phyloP scores from a whole-genome alignment of 2,329 filamentous ascomycete species.

The Exophiala oligosperma region DNA sequence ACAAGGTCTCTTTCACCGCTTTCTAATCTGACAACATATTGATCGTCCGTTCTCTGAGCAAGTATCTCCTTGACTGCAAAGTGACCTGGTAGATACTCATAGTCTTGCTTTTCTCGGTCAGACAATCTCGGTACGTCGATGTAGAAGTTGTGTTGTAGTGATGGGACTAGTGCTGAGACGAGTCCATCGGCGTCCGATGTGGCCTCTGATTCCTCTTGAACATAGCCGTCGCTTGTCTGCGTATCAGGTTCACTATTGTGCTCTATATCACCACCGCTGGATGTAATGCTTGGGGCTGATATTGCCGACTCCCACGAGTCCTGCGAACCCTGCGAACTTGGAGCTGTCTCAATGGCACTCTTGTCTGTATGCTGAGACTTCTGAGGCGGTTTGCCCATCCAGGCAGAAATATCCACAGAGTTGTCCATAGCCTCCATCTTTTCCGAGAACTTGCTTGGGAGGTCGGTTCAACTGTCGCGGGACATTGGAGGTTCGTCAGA shows the following conservation, averaged over 20 bases:
- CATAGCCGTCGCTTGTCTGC: neutral
- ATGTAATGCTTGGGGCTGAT: slow-evolving; percentile 2
- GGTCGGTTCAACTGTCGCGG: neutral
- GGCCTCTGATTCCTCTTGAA: neutral
- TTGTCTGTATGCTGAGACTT: neutral
- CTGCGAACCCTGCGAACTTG: neutral
- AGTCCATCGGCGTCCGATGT: slow-evolving; percentile 2
- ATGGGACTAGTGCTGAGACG: neutral
- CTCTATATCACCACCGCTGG: slow-evolving; percentile 15
- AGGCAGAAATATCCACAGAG: slow-evolving; percentile 17
- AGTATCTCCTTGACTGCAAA: slow-evolving; percentile 36
- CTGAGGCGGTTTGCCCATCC: slow-evolving; percentile 25
- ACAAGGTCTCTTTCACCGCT: slow-evolving; percentile 40
- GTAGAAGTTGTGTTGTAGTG: slow-evolving; percentile 19
- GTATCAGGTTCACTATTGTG: slow-evolving; percentile 5
- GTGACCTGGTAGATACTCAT: slow-evolving; percentile 42
- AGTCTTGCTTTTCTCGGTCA: slow-evolving; percentile 36
- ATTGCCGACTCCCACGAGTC: neutral
- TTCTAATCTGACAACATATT: slow-evolving; percentile 36
- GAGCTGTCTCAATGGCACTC: neutral
- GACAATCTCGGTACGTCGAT: slow-evolving; percentile 36
- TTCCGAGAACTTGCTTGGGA: neutral
- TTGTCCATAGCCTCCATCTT: slow-evolving; percentile 10
- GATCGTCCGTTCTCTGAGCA: slow-evolving; percentile 29
- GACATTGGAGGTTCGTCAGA: neutral